Evolutionary conservation across 1,284 basidiomycete genomes (phyloP).

Genomic region (Omphalotus olearius): DNA sequence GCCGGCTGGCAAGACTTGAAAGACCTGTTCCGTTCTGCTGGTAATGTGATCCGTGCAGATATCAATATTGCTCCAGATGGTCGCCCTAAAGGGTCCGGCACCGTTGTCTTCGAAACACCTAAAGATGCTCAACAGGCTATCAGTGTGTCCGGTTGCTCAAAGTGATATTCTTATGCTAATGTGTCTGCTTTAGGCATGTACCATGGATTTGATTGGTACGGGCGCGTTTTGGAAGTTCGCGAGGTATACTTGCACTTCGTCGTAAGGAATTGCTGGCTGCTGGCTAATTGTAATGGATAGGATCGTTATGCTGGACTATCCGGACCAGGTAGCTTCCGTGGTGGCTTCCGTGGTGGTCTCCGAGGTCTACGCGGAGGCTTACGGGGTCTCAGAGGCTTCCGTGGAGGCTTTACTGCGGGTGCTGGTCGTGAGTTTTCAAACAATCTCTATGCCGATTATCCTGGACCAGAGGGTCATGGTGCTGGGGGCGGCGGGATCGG

Average conservation of each 20-base stretch:
- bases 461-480: conserved; percentile 21
- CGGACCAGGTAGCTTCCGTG: conserved; percentile 41
- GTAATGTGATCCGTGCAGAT: conserved; percentile 91
- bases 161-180: background rate
- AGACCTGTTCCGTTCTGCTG: conserved; percentile 42
- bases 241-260: conserved; percentile 48
- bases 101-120: conserved; percentile 89
- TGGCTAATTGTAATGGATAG: conserved; percentile 30
- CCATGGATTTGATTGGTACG: conserved; percentile 93
- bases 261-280: background rate
- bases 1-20: conserved; percentile 2
- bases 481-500: conserved; percentile 21
- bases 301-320: conserved; percentile 86
- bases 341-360: conserved; percentile 32
- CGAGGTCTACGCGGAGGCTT: conserved; percentile 44
- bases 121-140: conserved; percentile 92
- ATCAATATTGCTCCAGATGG: conserved; percentile 92
- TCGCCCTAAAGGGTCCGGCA: conserved; percentile 89
- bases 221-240: conserved; percentile 87
- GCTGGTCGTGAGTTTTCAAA: conserved; percentile 19
- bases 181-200: conserved; percentile 70
- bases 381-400: conserved; percentile 34
- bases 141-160: conserved; percentile 44
- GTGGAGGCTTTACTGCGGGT: conserved; percentile 25
- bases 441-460: conserved; percentile 22